Evolutionary conservation across 2,329 filamentous ascomycete species (phyloP).

Genomic region (Sporothrix pseudoabietina): DNA sequence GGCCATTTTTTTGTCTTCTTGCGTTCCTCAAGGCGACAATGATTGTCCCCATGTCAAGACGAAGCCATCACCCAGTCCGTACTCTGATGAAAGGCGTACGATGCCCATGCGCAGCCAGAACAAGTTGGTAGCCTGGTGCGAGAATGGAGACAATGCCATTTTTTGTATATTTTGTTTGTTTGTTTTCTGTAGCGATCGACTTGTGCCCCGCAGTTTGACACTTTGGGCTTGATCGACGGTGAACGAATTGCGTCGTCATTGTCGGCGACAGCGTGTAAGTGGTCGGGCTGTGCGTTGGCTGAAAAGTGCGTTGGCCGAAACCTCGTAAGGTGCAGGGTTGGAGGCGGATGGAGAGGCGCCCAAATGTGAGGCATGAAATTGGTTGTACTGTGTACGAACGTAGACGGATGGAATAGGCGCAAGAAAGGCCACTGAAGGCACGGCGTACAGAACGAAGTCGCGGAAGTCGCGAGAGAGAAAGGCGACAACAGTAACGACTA

Average conservation of each 20-base stretch:
- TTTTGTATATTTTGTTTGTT: neutral
- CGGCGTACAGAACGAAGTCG: neutral
- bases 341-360: neutral
- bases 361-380: neutral
- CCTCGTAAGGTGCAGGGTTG: conserved; percentile 5
- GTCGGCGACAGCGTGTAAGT: neutral
- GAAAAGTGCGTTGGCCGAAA: neutral
- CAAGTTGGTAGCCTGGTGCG: neutral
- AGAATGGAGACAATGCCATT: neutral
- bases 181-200: neutral
- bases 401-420: neutral
- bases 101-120: neutral
- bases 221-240: neutral
- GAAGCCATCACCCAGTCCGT: neutral
- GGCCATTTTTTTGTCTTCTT: neutral
- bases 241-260: neutral
- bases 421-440: neutral
- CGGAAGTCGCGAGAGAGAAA: neutral
- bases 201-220: neutral
- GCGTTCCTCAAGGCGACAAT: neutral
- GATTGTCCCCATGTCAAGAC: neutral
- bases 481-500: neutral
- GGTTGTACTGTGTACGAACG: too few relatives aligned
- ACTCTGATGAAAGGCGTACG: neutral
- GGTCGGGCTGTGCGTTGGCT: neutral